phyloP scores from a whole-genome alignment of 129 eudicot species.

The Helianthus annuus region DNA sequence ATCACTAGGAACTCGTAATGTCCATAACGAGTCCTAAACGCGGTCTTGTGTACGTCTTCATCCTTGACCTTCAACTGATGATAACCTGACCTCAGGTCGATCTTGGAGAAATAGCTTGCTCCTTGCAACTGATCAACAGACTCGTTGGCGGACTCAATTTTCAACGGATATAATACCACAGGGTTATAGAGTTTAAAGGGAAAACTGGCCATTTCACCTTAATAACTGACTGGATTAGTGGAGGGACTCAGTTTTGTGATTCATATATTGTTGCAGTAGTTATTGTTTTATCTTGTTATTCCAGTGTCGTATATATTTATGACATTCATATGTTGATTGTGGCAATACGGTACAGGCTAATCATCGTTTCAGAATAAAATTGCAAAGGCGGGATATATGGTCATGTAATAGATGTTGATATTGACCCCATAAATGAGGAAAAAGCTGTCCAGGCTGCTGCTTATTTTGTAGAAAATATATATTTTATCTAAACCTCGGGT shows the following conservation, averaged over 20 bases:
- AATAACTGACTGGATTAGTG: no score
- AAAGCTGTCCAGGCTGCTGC: conserved; percentile 92
- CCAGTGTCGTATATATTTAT: neutral
- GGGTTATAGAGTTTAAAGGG: no score
- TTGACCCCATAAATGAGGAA: conserved; percentile 80
- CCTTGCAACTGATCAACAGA: no score
- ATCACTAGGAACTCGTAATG: no score
- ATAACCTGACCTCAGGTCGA: no score
- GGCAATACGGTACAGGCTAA: conserved; percentile 48
- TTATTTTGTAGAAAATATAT: neutral
- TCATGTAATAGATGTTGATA: conserved; percentile 71
- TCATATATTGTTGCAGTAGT: neutral
- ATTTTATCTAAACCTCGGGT: neutral
- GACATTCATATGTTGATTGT: neutral
- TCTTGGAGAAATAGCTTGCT: no score
- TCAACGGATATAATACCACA: no score
- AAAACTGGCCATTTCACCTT: no score
- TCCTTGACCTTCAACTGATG: no score
- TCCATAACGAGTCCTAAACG: no score
- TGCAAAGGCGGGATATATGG: conserved; percentile 76
- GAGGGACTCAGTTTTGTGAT: neutral
- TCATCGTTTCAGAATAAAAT: conserved; percentile 71
- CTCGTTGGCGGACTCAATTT: no score
- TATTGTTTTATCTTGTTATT: neutral
- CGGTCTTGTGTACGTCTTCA: no score